Base-by-base conservation (phyloP, 2,329 filamentous ascomycete species). In the Monosporascus sp. region DNA sequence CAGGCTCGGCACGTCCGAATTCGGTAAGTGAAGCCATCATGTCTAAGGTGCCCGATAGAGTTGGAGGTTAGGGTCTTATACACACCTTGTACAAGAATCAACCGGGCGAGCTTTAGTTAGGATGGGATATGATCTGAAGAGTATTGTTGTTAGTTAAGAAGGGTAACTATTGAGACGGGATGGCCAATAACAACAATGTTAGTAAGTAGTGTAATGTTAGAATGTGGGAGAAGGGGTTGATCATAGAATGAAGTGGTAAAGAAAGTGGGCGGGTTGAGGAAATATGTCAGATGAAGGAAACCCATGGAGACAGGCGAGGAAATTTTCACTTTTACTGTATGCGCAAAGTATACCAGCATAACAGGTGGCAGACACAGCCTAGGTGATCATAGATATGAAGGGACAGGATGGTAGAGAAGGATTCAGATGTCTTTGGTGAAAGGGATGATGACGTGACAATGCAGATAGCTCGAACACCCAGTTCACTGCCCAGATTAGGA, bases 11-110 rank as follows among this genome's bases (percentile, higher is more conserved):
- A 20, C 9, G 9, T 9, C 17, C 38, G 38, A 40, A 40, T n/a
- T 20, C 18, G 31, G 31, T 35, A 35, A 5, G 11, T 35, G 31
- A 35, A 35, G 31, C 31, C 31, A 14, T 14, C 9, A 14, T 14
- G 31, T 5, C 4, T 14, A 35, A 41, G 31, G 43, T 17, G 28
- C 17, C 31, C 49, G 22, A 20, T 43, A 47, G 48, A 49, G 51
- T 20, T 38, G 15, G 46, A 55, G 20, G 28, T 11, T 5, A 52
- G 38, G 37, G 41, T 22, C 15, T 28, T 3, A 41, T 40, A 56
- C 56, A 53, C 62, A 66, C 63, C 62, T 63, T 58, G 59, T 60
- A 63, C 60, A 62, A 61, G 57, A 55, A 53, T 55, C 53, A 55
- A 58, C 47, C 55, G 54, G 55, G 59, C 54, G 49, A 58, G 55